Conservation (phyloP, 345 rosid genomes). For the Syzygium jambos region DNA sequence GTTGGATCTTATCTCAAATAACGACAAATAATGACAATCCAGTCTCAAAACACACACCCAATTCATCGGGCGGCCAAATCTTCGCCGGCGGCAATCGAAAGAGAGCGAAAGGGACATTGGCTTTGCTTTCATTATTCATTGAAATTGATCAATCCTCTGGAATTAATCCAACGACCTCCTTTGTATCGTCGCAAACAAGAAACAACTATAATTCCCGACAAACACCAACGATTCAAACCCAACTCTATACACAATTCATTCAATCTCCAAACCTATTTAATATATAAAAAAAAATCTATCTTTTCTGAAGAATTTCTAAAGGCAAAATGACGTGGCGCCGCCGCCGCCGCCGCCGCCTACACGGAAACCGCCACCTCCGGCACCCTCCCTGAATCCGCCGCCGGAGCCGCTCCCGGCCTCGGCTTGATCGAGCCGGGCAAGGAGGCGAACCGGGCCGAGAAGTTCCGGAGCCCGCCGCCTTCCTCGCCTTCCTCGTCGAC, state of each 20-base stretch:
- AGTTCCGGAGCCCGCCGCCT: slow-evolving; percentile 29
- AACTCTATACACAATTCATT: not conserved
- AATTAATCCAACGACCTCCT: not conserved
- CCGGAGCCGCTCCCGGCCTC: not conserved
- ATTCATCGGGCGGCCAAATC: not conserved
- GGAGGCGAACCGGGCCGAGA: slow-evolving; percentile 63
- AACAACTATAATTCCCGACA: not conserved
- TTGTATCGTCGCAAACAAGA: not conserved
- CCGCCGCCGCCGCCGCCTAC: not conserved
- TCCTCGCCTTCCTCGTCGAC: slow-evolving; percentile 23
- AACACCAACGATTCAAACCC: not conserved
- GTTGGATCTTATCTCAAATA: not conserved
- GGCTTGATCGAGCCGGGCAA: slow-evolving; percentile 22
- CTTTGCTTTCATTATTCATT: not conserved
- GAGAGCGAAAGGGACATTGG: not conserved
- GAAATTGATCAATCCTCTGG: not conserved
- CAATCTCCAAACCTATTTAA: not conserved
- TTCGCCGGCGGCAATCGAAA: not conserved
- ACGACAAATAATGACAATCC: not conserved
- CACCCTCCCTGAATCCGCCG: slow-evolving; percentile 2
- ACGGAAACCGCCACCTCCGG: slow-evolving; percentile 6
- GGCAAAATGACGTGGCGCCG: not conserved
- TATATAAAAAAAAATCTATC: not conserved
- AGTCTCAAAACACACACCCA: not conserved
- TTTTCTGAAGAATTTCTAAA: not conserved